A percentile compares a stretch with the other conserved stretches of the same genome.
phyloP scores from a whole-genome alignment of 163 green algal species.

The Chloromonas sp. region DNA sequence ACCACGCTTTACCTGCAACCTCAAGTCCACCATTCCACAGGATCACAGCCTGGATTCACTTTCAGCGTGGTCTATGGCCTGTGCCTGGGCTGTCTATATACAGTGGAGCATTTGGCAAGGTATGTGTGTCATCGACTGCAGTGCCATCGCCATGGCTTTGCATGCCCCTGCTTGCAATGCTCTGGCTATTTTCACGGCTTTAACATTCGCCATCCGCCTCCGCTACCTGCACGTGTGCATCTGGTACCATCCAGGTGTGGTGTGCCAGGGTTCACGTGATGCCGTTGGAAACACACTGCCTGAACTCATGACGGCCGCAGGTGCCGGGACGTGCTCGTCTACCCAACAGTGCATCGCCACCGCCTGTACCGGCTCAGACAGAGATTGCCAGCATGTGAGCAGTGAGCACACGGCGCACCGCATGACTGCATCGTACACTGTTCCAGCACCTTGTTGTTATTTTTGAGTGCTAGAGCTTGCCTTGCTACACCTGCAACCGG shows the following conservation, averaged over 20 bases:
- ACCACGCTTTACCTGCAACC: neutral
- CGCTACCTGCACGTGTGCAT: no score
- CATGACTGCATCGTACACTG: no score
- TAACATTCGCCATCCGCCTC: no score
- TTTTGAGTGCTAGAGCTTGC: no score
- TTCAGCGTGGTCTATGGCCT: neutral
- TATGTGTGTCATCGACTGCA: neutral
- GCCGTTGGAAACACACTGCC: no score
- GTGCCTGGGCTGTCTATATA: neutral
- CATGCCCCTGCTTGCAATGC: neutral
- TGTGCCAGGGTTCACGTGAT: no score
- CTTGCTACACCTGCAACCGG: no score
- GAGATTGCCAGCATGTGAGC: conserved; percentile 2
- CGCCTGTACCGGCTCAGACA: neutral
- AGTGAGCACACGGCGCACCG: no score
- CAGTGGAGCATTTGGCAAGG: conserved; percentile 1
- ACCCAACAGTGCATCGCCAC: neutral
- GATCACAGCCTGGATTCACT: neutral
- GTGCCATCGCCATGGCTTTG: no score
- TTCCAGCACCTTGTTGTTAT: no score
- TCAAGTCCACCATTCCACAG: neutral
- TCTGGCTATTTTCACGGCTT: no score
- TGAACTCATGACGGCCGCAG: neutral
- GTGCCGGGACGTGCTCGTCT: conserved; percentile 2
- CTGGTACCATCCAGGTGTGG: no score